Evolutionary conservation across 2,329 filamentous ascomycete genomes (phyloP).

Genomic region (Clonostachys rosea): DNA sequence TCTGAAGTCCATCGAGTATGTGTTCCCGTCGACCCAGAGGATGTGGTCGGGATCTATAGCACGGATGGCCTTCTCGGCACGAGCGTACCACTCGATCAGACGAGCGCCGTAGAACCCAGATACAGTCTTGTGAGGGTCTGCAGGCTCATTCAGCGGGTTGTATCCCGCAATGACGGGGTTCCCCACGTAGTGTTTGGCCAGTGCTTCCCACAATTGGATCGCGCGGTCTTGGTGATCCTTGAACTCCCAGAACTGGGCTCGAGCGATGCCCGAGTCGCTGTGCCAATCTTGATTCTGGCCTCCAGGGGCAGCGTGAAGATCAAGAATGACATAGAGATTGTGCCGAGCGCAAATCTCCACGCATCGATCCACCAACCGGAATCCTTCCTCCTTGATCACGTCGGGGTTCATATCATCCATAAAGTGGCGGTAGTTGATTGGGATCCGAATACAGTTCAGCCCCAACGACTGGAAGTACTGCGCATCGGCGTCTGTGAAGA

Average conservation of each 20-base stretch:
- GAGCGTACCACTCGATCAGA: slow-evolving; percentile 32
- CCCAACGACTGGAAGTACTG: slow-evolving; percentile 50
- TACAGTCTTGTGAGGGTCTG: slow-evolving; percentile 16
- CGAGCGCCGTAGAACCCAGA: slow-evolving; percentile 14
- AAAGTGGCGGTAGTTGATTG: slow-evolving; percentile 57
- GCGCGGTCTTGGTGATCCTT: slow-evolving; percentile 39
- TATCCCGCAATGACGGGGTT: slow-evolving; percentile 36
- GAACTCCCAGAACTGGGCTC: slow-evolving; percentile 39
- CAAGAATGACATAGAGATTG: slow-evolving; percentile 37
- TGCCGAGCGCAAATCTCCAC: slow-evolving; percentile 36
- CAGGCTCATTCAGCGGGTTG: slow-evolving; percentile 26
- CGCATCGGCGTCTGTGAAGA: slow-evolving; percentile 55
- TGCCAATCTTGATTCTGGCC: slow-evolving; percentile 46
- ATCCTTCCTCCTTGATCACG: slow-evolving; percentile 39
- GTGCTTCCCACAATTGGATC: slow-evolving; percentile 35
- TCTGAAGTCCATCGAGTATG: slow-evolving; percentile 46
- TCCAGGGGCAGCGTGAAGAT: slow-evolving; percentile 37
- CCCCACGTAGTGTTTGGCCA: slow-evolving; percentile 32
- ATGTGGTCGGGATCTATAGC: slow-evolving; percentile 40
- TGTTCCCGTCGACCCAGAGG: slow-evolving; percentile 46
- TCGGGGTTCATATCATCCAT: slow-evolving; percentile 46
- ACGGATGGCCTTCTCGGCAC: slow-evolving; percentile 30
- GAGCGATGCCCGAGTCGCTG: slow-evolving; percentile 26
- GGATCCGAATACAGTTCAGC: slow-evolving; percentile 53
- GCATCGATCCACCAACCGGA: slow-evolving; percentile 42